Evolutionary conservation across 306 rosid species (phyloP), one percentile per base, ranked within the genome.

Genomic region (Sechiopsis laciniata): DNA sequence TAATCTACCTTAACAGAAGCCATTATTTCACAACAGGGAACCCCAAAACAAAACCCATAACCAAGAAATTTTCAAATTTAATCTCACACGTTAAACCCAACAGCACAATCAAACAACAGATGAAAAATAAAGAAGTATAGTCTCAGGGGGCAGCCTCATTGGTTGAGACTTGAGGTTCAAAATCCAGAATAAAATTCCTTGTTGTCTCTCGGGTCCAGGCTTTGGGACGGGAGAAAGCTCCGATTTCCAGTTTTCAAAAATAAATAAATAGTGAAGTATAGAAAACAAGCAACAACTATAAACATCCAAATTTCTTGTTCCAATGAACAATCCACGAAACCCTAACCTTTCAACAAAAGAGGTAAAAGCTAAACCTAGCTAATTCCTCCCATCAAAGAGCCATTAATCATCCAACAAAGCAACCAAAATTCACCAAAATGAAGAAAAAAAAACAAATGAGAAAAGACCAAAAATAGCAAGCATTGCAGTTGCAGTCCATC

Each of bases 401-500:
- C 10, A 54, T 72, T 72, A n/a, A 52, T 63, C 32, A 29, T 54
- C 63, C 17, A 72, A 35, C 8, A 26, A 71, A 71, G 75, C 10
- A 15, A 26, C 59, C 16, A 15, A 26, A 26, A 51, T 22, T 14
- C 1, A 0, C 75, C 6, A 3, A 17, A 73, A 19, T 32, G 29
- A 48, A 72, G 16, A 26, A 26, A 26, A 26, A 26, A 26, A 26
- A n/a, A 54, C 42, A 66, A 51, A 70, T 1, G 59, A 24, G 4
- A 48, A 50, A 24, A 3, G 16, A 24, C 24, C 77, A 54, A 10
- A 26, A 77, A 32, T 10, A 45, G 79, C 58, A 76, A 52, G 55
- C 16, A 78, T 32, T 67, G 42, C 57, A 68, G 21, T 32, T 46
- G 14, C 55, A 67, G 37, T 45, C 24, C 55, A 46, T 68, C 57